phyloP scores from a whole-genome alignment of 164 flowering plant genomes.

The Paratinospora sagittata region DNA sequence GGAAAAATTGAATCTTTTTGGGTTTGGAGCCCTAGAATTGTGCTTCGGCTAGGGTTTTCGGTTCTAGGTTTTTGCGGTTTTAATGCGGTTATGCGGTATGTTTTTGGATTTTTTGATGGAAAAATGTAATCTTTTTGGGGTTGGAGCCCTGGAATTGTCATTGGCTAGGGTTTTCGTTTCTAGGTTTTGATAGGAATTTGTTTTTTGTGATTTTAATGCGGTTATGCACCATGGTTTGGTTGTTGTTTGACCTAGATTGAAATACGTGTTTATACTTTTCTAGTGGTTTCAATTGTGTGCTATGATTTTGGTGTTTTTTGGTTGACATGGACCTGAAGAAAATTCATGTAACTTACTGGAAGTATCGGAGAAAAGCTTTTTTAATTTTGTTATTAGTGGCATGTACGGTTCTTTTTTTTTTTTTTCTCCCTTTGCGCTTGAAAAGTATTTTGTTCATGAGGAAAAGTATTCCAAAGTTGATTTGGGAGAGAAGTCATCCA shows the following conservation, averaged over 20 bases:
- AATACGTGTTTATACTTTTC: too few relatives aligned
- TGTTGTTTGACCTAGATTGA: not conserved
- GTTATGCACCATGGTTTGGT: not conserved
- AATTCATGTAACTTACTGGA: too few relatives aligned
- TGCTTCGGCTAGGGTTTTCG: conserved; percentile 8
- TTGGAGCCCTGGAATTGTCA: not conserved
- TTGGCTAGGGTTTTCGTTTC: conserved; percentile 10
- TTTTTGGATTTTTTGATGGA: not conserved
- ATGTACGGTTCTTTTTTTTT: not conserved
- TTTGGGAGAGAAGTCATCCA: not conserved
- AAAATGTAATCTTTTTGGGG: not conserved
- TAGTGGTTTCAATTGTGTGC: too few relatives aligned
- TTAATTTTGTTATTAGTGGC: not conserved
- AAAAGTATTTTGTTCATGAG: not conserved
- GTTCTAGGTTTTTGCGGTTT: not conserved
- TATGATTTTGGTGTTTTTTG: too few relatives aligned
- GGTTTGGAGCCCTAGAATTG: not conserved
- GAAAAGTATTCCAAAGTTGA: not conserved
- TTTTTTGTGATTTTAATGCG: not conserved
- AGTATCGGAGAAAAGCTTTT: too few relatives aligned
- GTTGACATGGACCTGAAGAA: too few relatives aligned
- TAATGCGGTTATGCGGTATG: conserved; percentile 49
- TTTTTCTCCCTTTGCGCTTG: not conserved
- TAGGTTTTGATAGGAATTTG: too few relatives aligned
- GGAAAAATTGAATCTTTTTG: not conserved